Evolutionary conservation across 2,329 filamentous ascomycete genomes (phyloP).

Genomic region (Tolypocladium guangdongense): DNA sequence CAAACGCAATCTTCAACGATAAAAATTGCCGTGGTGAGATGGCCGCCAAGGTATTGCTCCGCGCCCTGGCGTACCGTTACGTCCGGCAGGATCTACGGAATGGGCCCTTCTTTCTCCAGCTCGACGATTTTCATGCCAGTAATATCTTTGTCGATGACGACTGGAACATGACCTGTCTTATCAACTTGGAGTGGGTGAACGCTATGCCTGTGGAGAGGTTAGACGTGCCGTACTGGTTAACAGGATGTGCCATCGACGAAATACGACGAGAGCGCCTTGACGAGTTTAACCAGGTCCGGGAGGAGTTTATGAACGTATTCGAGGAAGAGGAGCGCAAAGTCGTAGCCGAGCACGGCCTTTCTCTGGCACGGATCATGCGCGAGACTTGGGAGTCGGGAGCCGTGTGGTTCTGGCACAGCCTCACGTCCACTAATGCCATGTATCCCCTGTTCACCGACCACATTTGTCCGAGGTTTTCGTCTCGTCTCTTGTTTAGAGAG

Average conservation of each 20-base stretch:
- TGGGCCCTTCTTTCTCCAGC: conserved; percentile 15
- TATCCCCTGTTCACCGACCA: conserved; percentile 11
- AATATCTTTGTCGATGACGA: conserved; percentile 24
- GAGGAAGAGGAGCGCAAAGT: conserved; percentile 5
- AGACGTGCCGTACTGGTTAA: conserved; percentile 20
- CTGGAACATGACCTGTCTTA: conserved; percentile 20
- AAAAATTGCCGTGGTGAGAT: conserved; percentile 17
- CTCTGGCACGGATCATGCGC: conserved; percentile 6
- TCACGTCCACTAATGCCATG: conserved; percentile 9
- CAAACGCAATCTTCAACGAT: conserved; percentile 12
- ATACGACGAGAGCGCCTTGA: neutral
- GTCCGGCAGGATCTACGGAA: conserved; percentile 8
- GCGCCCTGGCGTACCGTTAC: conserved; percentile 15
- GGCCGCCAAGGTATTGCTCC: conserved; percentile 13
- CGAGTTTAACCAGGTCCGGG: neutral
- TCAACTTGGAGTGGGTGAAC: conserved; percentile 23
- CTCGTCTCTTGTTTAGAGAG: conserved; percentile 1
- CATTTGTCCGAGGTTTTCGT: conserved; percentile 7
- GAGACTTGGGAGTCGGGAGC: conserved; percentile 8
- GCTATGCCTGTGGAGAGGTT: conserved; percentile 19
- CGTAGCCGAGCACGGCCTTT: conserved; percentile 5
- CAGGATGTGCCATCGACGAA: conserved; percentile 9
- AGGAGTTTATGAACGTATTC: conserved; percentile 3
- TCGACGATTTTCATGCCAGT: conserved; percentile 20
- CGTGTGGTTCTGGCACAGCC: conserved; percentile 11